These are phyloP conservation scores for Fragaria iinumae DNA, from an alignment of 306 rosid genomes.

Conservation along the genomic window DNA sequence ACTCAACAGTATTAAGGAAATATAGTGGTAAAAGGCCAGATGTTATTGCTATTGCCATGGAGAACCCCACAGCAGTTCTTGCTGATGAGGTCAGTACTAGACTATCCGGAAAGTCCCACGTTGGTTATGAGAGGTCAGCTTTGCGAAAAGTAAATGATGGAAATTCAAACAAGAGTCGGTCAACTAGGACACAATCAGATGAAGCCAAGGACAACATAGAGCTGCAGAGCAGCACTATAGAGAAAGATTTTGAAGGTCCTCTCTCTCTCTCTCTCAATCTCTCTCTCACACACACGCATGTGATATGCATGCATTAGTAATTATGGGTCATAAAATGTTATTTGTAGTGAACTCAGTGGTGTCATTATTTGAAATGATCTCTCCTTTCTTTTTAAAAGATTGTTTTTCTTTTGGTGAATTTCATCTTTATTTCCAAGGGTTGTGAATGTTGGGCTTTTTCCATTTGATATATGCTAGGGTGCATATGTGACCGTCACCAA, in stretches of 20 bases:
- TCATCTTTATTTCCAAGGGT: neutral
- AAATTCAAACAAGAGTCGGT: conserved; percentile 41
- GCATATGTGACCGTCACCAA: neutral
- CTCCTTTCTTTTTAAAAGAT: neutral
- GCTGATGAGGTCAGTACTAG: conserved; percentile 60
- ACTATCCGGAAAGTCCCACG: conserved; percentile 70
- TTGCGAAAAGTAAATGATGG: conserved; percentile 50
- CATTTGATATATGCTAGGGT: neutral
- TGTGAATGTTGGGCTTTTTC: neutral
- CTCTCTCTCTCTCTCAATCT: neutral
- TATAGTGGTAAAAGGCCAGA: conserved; percentile 96
- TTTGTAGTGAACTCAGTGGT: neutral
- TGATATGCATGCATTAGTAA: conserved; percentile 4
- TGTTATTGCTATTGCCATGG: conserved; percentile 83
- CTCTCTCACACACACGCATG: neutral
- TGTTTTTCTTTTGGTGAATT: neutral
- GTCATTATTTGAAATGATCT: neutral
- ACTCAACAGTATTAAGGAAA: conserved; percentile 61
- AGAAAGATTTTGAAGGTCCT: conserved; percentile 39
- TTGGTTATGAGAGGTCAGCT: conserved; percentile 46
- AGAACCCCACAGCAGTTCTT: conserved; percentile 73
- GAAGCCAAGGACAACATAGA: conserved; percentile 37
- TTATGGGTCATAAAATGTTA: neutral
- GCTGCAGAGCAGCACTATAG: conserved; percentile 27
- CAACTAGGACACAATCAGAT: conserved; percentile 37